Evolutionary conservation across 2,329 filamentous ascomycete species (phyloP).

Genomic region (Aspergillus calidoustus): DNA sequence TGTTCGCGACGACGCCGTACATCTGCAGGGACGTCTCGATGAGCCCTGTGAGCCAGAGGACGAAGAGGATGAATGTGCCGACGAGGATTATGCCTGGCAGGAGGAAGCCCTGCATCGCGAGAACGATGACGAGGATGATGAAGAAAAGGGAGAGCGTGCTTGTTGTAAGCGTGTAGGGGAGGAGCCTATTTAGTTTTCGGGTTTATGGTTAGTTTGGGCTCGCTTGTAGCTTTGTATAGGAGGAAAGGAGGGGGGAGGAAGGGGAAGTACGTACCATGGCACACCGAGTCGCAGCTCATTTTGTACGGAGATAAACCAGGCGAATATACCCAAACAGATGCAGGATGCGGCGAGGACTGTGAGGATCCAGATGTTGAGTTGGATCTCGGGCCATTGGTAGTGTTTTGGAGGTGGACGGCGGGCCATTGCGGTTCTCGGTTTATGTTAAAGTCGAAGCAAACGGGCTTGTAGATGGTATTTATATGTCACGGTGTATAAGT

Average conservation of each 20-base stretch:
- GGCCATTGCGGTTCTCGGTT: slow-evolving; percentile 33
- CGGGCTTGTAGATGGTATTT: background rate
- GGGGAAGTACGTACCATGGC: slow-evolving; percentile 57
- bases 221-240: background rate
- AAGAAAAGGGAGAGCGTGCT: slow-evolving; percentile 62
- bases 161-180: slow-evolving; percentile 66
- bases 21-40: slow-evolving; percentile 67
- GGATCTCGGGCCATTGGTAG: slow-evolving; percentile 69
- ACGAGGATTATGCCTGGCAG: slow-evolving; percentile 64
- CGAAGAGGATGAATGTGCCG: slow-evolving; percentile 64
- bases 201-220: slow-evolving; percentile 3
- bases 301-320: slow-evolving; percentile 64
- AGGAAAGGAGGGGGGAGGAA: background rate
- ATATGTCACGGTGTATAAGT: background rate
- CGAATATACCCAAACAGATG: slow-evolving; percentile 63
- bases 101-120: slow-evolving; percentile 60
- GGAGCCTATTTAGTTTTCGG: slow-evolving; percentile 54
- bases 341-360: slow-evolving; percentile 63
- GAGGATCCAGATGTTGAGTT: slow-evolving; percentile 68
- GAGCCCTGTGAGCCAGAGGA: slow-evolving; percentile 65
- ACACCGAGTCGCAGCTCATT: slow-evolving; percentile 58
- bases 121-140: slow-evolving; percentile 61
- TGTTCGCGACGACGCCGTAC: slow-evolving; percentile 60
- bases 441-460: background rate
- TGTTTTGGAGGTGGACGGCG: slow-evolving; percentile 43